Percentiles rank a stretch among this genome's conserved stretches.
phyloP scores from a whole-genome alignment of 345 rosid genomes.

The Eucalyptus decipiens region DNA sequence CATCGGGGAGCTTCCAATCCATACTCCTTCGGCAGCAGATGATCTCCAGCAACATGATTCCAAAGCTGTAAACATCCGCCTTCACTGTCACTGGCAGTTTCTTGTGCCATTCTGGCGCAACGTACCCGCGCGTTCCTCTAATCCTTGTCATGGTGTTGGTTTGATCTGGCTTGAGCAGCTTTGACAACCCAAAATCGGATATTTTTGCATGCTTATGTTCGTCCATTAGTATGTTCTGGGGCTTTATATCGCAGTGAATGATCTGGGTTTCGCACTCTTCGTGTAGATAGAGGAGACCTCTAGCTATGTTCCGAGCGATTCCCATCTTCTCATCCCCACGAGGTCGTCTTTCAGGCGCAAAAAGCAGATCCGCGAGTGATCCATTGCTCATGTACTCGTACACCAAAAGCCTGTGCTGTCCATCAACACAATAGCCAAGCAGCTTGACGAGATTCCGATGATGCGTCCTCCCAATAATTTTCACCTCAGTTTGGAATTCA shows the following conservation, averaged over 20 bases:
- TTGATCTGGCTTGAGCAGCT: conserved; percentile 7
- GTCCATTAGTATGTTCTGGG: conserved; percentile 10
- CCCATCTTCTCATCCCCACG: neutral
- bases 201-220: neutral
- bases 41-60: conserved; percentile 10
- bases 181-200: conserved; percentile 1
- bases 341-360: neutral
- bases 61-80: conserved; percentile 16
- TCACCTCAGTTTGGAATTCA: conserved; percentile 7
- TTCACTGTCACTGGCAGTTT: conserved; percentile 8
- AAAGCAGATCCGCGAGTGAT: conserved; percentile 7
- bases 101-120: conserved; percentile 11
- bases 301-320: conserved; percentile 2
- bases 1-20: neutral
- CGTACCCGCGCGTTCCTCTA: conserved; percentile 10
- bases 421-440: conserved; percentile 4
- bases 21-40: neutral
- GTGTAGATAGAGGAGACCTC: conserved; percentile 3
- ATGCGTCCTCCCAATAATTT: conserved; percentile 11
- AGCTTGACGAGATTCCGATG: conserved; percentile 8
- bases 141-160: conserved; percentile 4
- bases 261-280: conserved; percentile 14
- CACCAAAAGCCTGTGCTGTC: conserved; percentile 5
- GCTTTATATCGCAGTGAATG: conserved; percentile 18
- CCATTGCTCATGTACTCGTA: conserved; percentile 17